Evolutionary conservation across 345 rosid genomes (phyloP).

Genomic region (Salix purpurea): DNA sequence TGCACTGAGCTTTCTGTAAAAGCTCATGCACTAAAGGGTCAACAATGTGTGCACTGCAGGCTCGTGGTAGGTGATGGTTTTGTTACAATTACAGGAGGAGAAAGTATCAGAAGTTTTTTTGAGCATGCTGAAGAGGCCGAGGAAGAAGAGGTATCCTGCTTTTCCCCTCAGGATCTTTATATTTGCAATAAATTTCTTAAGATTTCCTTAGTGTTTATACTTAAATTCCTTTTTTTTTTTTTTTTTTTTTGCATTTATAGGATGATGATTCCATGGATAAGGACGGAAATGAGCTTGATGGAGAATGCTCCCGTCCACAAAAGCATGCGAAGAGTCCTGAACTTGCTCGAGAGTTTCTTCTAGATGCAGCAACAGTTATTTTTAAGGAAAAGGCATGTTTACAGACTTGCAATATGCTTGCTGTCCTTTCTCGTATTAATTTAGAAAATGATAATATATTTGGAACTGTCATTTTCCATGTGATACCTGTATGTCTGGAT

Average conservation of each 20-base stretch:
- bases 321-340: constrained; percentile 99
- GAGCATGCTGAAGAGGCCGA: constrained; percentile 97
- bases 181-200: neutral
- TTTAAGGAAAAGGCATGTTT: constrained; percentile 90
- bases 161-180: neutral
- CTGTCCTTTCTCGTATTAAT: constrained; percentile 1
- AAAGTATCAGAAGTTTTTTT: constrained; percentile 74
- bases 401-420: constrained; percentile 8
- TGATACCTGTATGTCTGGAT: neutral
- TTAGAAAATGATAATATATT: neutral
- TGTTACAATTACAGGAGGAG: constrained; percentile 76
- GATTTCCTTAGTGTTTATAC: neutral
- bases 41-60: constrained; percentile 84
- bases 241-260: constrained; percentile 36
- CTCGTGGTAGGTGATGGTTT: constrained; percentile 92
- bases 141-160: constrained; percentile 84
- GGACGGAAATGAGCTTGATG: constrained; percentile 96
- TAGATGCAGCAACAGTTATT: constrained; percentile 90
- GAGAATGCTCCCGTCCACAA: constrained; percentile 95
- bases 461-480: neutral
- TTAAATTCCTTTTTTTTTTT: neutral
- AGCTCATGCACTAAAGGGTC: constrained; percentile 84
- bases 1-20: constrained; percentile 74
- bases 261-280: constrained; percentile 91
- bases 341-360: constrained; percentile 99